Conservation (phyloP, 139 green algal genomes). For the Tetradesmus lagerheimii region DNA sequence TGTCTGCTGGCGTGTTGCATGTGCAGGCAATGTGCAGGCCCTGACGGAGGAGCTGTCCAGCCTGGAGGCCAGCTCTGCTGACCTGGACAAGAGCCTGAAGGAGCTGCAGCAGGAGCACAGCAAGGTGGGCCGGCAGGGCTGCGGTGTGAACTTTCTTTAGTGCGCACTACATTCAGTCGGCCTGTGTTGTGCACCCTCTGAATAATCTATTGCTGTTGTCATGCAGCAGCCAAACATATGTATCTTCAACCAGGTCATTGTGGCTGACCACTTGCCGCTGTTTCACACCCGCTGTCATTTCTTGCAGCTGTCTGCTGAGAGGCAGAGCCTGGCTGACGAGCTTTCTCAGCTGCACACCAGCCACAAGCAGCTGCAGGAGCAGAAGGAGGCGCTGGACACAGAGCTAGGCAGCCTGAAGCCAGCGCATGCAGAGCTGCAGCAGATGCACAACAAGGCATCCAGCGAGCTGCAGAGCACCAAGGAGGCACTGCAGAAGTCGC, state of each 20-base stretch:
- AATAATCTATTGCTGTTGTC: not conserved
- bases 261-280: not conserved
- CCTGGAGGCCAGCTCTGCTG: slow-evolving; percentile 38
- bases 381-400: slow-evolving; percentile 21
- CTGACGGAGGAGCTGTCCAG: slow-evolving; percentile 32
- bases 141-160: not conserved
- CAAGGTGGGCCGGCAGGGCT: slow-evolving; percentile 10
- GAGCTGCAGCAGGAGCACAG: slow-evolving; percentile 39
- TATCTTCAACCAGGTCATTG: too few species aligned
- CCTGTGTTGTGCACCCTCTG: too few species aligned
- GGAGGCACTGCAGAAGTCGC: slow-evolving; percentile 21
- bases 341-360: slow-evolving; percentile 4
- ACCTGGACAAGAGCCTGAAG: slow-evolving; percentile 17
- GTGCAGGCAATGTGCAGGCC: slow-evolving; percentile 13
- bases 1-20: not conserved
- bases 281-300: not conserved
- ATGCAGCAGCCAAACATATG: not conserved
- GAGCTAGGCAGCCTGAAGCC: slow-evolving; percentile 45
- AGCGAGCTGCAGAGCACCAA: slow-evolving; percentile 37
- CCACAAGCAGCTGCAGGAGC: slow-evolving; percentile 35
- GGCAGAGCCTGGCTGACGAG: not conserved
- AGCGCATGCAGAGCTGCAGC: slow-evolving; percentile 39
- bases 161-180: not conserved
- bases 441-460: slow-evolving; percentile 32
- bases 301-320: slow-evolving; percentile 12